phyloP scores from a whole-genome alignment of 2,329 filamentous ascomycete species.

The Bisporella sp. region DNA sequence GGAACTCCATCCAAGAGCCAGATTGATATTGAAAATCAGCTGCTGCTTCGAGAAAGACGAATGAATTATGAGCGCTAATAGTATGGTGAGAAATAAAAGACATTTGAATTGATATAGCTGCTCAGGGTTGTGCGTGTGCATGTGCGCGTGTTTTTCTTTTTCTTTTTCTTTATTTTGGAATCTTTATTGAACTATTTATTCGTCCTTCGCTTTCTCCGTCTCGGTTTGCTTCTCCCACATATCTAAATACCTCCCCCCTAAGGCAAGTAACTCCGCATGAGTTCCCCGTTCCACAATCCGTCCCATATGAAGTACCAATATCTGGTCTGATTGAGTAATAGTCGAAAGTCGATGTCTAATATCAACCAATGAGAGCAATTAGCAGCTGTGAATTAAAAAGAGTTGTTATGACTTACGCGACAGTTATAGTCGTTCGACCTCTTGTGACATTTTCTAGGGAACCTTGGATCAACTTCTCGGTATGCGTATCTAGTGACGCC shows the following conservation, averaged over 20 bases:
- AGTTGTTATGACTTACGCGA: conserved; percentile 51
- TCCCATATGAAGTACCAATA: conserved; percentile 70
- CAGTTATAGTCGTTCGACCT: conserved; percentile 85
- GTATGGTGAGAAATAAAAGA: too few relatives aligned
- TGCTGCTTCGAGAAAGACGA: too few relatives aligned
- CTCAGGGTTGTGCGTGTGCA: too few relatives aligned
- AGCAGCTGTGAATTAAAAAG: too few relatives aligned
- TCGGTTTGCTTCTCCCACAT: conserved; percentile 4
- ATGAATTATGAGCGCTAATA: too few relatives aligned
- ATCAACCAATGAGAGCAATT: too few relatives aligned
- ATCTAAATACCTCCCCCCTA: conserved; percentile 41
- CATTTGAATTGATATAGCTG: too few relatives aligned
- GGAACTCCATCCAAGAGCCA: too few relatives aligned
- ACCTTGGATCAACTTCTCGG: conserved; percentile 82
- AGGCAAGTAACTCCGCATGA: conserved; percentile 60
- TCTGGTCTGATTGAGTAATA: conserved; percentile 84
- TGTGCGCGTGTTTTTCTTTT: too few relatives aligned
- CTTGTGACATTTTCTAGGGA: conserved; percentile 73
- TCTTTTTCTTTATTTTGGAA: too few relatives aligned
- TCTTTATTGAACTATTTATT: too few relatives aligned
- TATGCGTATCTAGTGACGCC: conserved; percentile 69
- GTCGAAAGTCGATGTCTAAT: conserved; percentile 74
- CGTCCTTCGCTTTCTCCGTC: conserved; percentile 2
- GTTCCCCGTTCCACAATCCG: conserved; percentile 68
- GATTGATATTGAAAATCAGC: too few relatives aligned